Conservation (phyloP, 208 protist genomes). For the Strigomonas galati region DNA sequence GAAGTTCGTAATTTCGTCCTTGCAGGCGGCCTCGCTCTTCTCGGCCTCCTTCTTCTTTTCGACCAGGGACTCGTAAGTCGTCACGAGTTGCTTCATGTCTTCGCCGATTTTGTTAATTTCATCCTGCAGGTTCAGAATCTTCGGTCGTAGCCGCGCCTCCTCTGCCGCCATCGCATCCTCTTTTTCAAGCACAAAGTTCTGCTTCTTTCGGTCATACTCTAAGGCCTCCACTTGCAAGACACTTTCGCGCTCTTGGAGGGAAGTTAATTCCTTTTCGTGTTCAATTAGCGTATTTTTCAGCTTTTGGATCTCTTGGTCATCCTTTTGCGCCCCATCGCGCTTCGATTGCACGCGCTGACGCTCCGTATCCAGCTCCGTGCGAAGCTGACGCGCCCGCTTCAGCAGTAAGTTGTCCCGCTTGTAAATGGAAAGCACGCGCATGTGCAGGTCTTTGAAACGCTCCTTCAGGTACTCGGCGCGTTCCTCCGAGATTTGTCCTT, state of each 20-base stretch:
- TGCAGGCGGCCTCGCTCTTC: slow-evolving; percentile 52
- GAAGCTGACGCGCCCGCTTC: slow-evolving; percentile 79
- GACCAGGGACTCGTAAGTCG: slow-evolving; percentile 36
- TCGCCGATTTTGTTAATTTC: slow-evolving; percentile 74
- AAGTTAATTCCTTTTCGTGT: slow-evolving; percentile 71
- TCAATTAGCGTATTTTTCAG: slow-evolving; percentile 74
- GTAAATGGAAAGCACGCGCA: slow-evolving; percentile 84
- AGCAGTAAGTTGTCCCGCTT: slow-evolving; percentile 87
- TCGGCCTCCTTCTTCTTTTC: slow-evolving; percentile 39
- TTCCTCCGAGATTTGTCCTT: slow-evolving; percentile 84
- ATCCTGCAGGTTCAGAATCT: slow-evolving; percentile 68
- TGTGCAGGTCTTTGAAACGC: slow-evolving; percentile 86
- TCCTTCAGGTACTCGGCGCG: slow-evolving; percentile 81
- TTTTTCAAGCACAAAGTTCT: slow-evolving; percentile 81
- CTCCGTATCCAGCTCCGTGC: slow-evolving; percentile 77
- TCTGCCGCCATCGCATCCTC: slow-evolving; percentile 87
- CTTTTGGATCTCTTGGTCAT: slow-evolving; percentile 84
- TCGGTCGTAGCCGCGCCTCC: slow-evolving; percentile 79
- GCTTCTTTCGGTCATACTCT: slow-evolving; percentile 87
- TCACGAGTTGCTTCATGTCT: slow-evolving; percentile 67
- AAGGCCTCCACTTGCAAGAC: slow-evolving; percentile 90
- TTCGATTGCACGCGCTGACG: slow-evolving; percentile 61
- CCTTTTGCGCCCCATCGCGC: slow-evolving; percentile 64
- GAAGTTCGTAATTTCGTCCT: slow-evolving; percentile 53
- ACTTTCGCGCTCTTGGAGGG: slow-evolving; percentile 84